phyloP scores from a whole-genome alignment of 331 rosid genomes.

The Ulmus americana region DNA sequence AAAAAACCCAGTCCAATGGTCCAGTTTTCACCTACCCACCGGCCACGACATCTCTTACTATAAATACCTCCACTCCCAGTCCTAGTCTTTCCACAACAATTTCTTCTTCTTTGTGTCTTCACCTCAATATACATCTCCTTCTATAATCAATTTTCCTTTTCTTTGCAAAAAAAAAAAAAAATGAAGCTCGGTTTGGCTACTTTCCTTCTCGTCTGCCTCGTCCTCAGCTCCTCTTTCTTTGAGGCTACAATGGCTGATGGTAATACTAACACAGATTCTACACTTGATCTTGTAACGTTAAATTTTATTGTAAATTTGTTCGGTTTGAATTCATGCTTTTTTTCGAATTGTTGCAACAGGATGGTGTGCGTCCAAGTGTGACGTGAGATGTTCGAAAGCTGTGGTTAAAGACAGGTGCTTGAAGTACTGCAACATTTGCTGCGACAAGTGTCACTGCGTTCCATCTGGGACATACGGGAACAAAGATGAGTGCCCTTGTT shows the following conservation, averaged over 20 bases:
- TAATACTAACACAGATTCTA: conserved; percentile 22
- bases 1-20: not conserved
- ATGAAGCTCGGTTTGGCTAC: conserved; percentile 50
- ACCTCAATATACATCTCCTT: not conserved
- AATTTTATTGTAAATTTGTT: not conserved
- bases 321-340: not conserved
- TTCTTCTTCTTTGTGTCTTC: not conserved
- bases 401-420: conserved; percentile 54
- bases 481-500: conserved; percentile 88
- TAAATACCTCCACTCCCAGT: not conserved
- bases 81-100: not conserved
- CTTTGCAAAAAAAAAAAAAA: no score
- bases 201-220: conserved; percentile 44
- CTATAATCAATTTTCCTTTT: not conserved
- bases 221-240: conserved; percentile 47
- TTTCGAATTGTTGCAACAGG: conserved; percentile 17
- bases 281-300: not conserved
- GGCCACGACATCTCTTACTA: not conserved
- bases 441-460: conserved; percentile 65
- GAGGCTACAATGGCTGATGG: conserved; percentile 51
- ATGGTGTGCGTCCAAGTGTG: conserved; percentile 53
- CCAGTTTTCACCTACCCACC: conserved; percentile 6
- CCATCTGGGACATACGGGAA: conserved; percentile 88
- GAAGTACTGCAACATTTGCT: conserved; percentile 75
- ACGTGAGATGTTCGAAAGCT: conserved; percentile 55